Percentiles rank a stretch among this genome's conserved stretches.
Conservation (phyloP, 345 rosid genomes). For the Lepidium africanum region DNA sequence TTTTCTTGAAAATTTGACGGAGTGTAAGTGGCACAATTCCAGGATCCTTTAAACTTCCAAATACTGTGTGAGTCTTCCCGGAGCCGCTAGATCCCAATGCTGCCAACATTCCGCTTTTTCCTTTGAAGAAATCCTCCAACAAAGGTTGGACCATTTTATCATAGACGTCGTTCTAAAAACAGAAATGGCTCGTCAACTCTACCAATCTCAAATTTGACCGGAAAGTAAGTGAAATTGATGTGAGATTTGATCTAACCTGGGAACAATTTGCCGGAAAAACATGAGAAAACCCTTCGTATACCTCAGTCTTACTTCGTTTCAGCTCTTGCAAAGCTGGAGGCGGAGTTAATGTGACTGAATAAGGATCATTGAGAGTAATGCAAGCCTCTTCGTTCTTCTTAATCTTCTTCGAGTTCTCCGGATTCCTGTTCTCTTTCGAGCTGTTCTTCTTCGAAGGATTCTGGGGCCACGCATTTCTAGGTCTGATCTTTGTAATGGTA, state of each 20-base stretch:
- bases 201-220: neutral
- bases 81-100: conserved; percentile 91
- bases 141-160: conserved; percentile 64
- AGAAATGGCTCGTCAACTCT: conserved; percentile 6
- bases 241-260: conserved; percentile 39
- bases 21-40: conserved; percentile 75
- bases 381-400: conserved; percentile 37
- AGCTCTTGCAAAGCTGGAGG: conserved; percentile 52
- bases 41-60: conserved; percentile 61
- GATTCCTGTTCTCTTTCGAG: conserved; percentile 21
- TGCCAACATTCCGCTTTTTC: conserved; percentile 80
- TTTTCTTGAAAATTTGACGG: conserved; percentile 43
- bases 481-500: conserved; percentile 20
- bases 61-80: conserved; percentile 88
- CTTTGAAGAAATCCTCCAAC: conserved; percentile 66
- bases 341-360: conserved; percentile 58
- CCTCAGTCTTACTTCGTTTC: conserved; percentile 65
- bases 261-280: conserved; percentile 62
- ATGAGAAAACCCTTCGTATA: conserved; percentile 73
- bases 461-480: conserved; percentile 61
- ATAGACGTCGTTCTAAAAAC: conserved; percentile 53
- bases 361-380: conserved; percentile 38
- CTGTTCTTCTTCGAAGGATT: conserved; percentile 40
- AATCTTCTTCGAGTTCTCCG: conserved; percentile 27
- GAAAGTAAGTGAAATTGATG: neutral